These are phyloP conservation scores for Neonectria faginata DNA, from an alignment of 2,329 filamentous ascomycete species.

Conservation along the genomic window DNA sequence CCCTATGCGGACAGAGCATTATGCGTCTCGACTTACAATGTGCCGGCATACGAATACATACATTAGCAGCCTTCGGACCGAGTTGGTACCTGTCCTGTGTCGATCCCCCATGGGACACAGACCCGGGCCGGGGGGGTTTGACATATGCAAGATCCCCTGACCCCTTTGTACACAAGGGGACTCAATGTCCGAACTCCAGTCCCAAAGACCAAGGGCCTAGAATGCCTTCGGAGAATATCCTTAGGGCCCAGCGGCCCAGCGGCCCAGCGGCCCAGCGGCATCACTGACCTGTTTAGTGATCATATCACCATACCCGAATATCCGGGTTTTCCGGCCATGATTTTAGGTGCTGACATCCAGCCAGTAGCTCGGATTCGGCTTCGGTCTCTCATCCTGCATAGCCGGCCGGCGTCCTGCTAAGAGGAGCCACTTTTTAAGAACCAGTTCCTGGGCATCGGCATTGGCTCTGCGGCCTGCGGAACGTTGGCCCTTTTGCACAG, in stretches of 20 bases:
- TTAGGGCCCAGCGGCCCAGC: not conserved
- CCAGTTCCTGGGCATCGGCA: slow-evolving; percentile 24
- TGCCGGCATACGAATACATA: too few species aligned
- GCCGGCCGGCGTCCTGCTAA: slow-evolving; percentile 12
- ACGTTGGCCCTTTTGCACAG: slow-evolving; percentile 36
- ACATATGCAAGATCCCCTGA: slow-evolving; percentile 35
- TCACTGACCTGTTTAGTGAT: slow-evolving; percentile 2
- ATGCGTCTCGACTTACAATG: not conserved
- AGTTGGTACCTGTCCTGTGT: slow-evolving; percentile 19
- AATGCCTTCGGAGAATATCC: slow-evolving; percentile 2
- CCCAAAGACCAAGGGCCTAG: slow-evolving; percentile 8
- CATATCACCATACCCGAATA: slow-evolving; percentile 11
- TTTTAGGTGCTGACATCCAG: slow-evolving; percentile 23
- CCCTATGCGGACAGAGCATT: not conserved
- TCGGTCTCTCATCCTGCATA: slow-evolving; percentile 26
- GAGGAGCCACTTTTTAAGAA: slow-evolving; percentile 29
- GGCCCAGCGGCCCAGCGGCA: not conserved
- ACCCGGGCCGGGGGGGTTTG: slow-evolving; percentile 28
- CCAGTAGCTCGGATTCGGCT: slow-evolving; percentile 23
- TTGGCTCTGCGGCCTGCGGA: slow-evolving; percentile 17
- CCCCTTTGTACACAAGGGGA: not conserved
- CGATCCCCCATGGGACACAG: slow-evolving; percentile 39
- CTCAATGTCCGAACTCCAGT: not conserved
- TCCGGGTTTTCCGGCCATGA: slow-evolving; percentile 21
- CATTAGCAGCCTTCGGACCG: not conserved